Percentiles rank a stretch among this genome's conserved stretches.
These are phyloP conservation scores for Ottelia alismoides DNA, from an alignment of 106 monocot genomes.

Conservation along the genomic window DNA sequence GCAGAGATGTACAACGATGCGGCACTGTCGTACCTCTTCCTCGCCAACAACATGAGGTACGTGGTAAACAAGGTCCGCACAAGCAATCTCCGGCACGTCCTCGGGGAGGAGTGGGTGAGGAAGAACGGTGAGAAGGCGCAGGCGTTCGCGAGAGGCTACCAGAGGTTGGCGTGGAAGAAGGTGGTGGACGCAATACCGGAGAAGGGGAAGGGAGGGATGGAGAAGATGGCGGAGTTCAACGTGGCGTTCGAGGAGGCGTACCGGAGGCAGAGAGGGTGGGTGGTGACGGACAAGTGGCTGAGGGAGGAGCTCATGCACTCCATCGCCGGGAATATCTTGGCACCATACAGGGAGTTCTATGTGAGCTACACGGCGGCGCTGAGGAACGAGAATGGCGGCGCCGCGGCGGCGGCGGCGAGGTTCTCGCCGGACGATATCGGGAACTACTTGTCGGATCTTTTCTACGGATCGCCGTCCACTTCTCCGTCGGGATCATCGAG, in stretches of 20 bases:
- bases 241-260: slow-evolving; percentile 28
- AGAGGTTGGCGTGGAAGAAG: slow-evolving; percentile 16
- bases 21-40: slow-evolving; percentile 46
- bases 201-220: no score
- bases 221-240: slow-evolving; percentile 20
- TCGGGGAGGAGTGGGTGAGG: slow-evolving; percentile 26
- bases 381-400: not conserved
- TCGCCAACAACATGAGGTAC: slow-evolving; percentile 52
- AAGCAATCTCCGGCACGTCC: slow-evolving; percentile 11
- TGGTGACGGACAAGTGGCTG: slow-evolving; percentile 24
- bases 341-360: slow-evolving; percentile 24
- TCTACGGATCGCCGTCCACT: not conserved
- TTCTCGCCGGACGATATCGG: slow-evolving; percentile 19
- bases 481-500: not conserved
- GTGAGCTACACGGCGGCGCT: slow-evolving; percentile 1
- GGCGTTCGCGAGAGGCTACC: slow-evolving; percentile 15
- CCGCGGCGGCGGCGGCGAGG: slow-evolving; percentile 3
- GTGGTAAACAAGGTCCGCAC: slow-evolving; percentile 31
- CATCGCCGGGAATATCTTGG: slow-evolving; percentile 8
- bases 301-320: slow-evolving; percentile 24
- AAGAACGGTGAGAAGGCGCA: slow-evolving; percentile 20
- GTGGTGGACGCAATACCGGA: slow-evolving; percentile 11
- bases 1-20: slow-evolving; percentile 18
- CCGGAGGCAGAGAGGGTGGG: slow-evolving; percentile 24
- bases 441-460: slow-evolving; percentile 10